Percentiles rank a stretch among this genome's conserved stretches.
phyloP scores from a whole-genome alignment of 108 stramenopile species.

The Pseudonitzschia delicatissima region DNA sequence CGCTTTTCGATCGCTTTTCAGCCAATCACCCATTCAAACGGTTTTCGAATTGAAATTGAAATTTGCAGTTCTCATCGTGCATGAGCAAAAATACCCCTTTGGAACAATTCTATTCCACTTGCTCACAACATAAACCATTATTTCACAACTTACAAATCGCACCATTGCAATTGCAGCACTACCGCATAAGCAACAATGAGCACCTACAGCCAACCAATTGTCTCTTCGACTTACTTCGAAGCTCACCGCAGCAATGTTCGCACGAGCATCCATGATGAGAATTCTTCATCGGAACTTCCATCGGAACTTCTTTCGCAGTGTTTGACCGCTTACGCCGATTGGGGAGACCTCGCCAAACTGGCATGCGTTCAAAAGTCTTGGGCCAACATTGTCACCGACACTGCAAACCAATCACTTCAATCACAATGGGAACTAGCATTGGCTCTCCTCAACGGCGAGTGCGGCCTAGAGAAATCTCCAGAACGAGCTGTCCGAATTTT shows the following conservation, averaged over 20 bases:
- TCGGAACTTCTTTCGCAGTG: slow-evolving; percentile 62
- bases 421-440: slow-evolving; percentile 71
- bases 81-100: too few species aligned
- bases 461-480: slow-evolving; percentile 57
- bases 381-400: slow-evolving; percentile 59
- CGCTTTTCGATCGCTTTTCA: too few species aligned
- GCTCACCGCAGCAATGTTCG: slow-evolving; percentile 1
- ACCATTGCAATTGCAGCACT: too few species aligned
- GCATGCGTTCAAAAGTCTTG: slow-evolving; percentile 71
- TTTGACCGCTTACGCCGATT: slow-evolving; percentile 58
- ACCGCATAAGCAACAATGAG: too few species aligned
- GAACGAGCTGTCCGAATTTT: slow-evolving; percentile 54
- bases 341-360: slow-evolving; percentile 81
- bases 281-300: slow-evolving; percentile 39
- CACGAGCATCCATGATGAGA: background rate
- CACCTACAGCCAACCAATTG: slow-evolving; percentile 17
- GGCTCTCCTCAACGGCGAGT: slow-evolving; percentile 42
- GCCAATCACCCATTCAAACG: too few species aligned
- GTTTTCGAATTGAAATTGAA: too few species aligned
- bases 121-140: too few species aligned
- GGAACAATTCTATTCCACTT: too few species aligned
- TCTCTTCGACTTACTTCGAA: slow-evolving; percentile 32
- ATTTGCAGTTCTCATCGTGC: too few species aligned
- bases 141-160: too few species aligned
- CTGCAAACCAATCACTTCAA: slow-evolving; percentile 52